Evolutionary conservation across 1,284 basidiomycete genomes (phyloP).

Genomic region (Trichosporon sp.): DNA sequence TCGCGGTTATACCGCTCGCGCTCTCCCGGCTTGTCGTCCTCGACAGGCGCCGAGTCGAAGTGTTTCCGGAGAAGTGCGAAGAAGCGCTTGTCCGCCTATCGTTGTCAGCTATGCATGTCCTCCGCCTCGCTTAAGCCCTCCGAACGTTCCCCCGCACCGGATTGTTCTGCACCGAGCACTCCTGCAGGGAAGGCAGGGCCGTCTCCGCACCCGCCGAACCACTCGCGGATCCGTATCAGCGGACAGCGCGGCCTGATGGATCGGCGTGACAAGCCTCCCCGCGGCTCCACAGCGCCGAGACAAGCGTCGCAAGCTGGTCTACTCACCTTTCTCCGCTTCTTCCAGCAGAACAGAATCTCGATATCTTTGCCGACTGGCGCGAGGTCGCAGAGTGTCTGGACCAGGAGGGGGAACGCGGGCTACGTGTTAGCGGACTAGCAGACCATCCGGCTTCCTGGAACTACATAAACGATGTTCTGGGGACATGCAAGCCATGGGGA

Average conservation of each 20-base stretch:
- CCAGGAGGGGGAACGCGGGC: conserved; percentile 83
- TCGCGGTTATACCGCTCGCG: conserved; percentile 39
- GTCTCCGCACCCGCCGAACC: no score
- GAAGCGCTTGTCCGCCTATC: conserved; percentile 82
- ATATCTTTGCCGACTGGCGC: conserved; percentile 51
- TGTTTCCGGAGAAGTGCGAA: conserved; percentile 73
- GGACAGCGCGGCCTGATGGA: no score
- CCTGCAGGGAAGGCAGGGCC: no score
- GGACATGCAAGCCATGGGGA: no score
- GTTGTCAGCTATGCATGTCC: no score
- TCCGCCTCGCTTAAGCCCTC: no score
- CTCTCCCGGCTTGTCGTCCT: conserved; percentile 41
- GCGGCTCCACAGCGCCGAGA: neutral
- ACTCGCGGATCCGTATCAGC: no score
- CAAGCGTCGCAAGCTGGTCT: no score
- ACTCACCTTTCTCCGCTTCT: conserved; percentile 79
- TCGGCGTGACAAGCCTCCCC: no score
- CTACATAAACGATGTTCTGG: neutral
- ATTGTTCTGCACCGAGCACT: no score
- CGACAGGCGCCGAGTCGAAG: conserved; percentile 55
- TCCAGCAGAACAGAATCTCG: conserved; percentile 83
- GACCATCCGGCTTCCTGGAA: neutral
- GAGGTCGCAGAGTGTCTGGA: conserved; percentile 69
- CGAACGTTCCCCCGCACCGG: no score
- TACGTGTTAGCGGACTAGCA: conserved; percentile 7